Percentiles rank a stretch among this genome's conserved stretches.
Conservation (phyloP, 2,329 filamentous ascomycete species). For the Arthrobotrys sinensis region DNA sequence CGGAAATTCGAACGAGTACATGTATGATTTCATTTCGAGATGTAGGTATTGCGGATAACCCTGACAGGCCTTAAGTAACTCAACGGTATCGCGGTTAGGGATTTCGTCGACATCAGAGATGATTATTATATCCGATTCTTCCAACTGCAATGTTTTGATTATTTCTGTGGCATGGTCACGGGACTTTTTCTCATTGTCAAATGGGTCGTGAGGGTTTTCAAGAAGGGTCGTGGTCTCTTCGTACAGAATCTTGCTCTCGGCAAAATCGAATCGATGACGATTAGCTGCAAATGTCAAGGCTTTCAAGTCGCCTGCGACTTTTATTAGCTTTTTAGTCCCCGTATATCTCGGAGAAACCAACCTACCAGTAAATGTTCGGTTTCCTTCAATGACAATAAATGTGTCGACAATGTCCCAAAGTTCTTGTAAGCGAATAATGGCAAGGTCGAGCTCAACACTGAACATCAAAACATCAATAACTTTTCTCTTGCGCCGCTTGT, state of each 20-base stretch:
- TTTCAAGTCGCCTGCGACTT: conserved; percentile 24
- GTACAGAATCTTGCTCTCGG: conserved; percentile 39
- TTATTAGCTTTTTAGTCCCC: background rate
- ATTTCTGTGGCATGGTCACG: conserved; percentile 50
- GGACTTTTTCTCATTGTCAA: conserved; percentile 49
- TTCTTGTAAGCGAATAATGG: conserved; percentile 46
- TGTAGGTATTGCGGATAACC: conserved; percentile 47
- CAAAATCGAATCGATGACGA: conserved; percentile 48
- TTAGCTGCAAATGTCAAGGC: conserved; percentile 42
- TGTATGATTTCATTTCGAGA: conserved; percentile 51
- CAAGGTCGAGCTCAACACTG: conserved; percentile 48
- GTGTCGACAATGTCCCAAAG: conserved; percentile 46
- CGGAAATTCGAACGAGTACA: conserved; percentile 53
- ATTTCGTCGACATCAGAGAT: conserved; percentile 49
- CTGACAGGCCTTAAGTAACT: conserved; percentile 45
- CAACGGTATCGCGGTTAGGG: conserved; percentile 35
- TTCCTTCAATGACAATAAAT: conserved; percentile 50
- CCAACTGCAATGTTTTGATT: conserved; percentile 34
- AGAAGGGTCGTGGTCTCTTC: conserved; percentile 44
- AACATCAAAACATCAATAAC: conserved; percentile 42
- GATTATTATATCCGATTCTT: conserved; percentile 39
- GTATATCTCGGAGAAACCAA: background rate
- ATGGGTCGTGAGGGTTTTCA: conserved; percentile 40
- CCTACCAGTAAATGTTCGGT: conserved; percentile 48
- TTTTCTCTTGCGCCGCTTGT: conserved; percentile 42